Base-by-base conservation (phyloP, 306 rosid species). In the Gleditsia sinensis region DNA sequence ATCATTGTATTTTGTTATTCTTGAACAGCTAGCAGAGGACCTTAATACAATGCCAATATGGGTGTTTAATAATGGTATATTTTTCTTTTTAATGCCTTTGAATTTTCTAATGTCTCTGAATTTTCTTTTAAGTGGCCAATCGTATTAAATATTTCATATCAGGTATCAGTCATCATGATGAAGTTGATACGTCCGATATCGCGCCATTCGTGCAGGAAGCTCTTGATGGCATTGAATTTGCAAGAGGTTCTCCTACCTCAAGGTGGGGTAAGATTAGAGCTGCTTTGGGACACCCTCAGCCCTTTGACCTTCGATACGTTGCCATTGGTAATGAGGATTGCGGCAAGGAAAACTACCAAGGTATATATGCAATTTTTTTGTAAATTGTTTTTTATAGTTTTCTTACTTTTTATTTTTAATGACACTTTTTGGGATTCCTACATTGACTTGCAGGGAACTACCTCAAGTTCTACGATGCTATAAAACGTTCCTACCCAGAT, bases 201-300 rank as follows among this genome's bases (percentile, higher is more conserved):
- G 28, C 32, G 16, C 96, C 93, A 2, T 92, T 85, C 76, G 89
- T 92, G 33, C 61, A 93, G 98, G 98, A 93, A 87, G 98, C 97
- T 75, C 96, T 93, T 56, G 97, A 93, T 36, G 90, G 98, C 37
- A 74, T 93, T 34, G 96, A 92, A 75, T 92, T 92, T 83, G 98
- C 98, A 0, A 90, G 87, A 81, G 97, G 96, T 21, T 59, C 65
- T 50, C 57, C 87, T 6, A 42, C n/a, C 14, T 88, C 97, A 36
- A 64, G 25, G 32, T 92, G 97, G 96, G 97, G 96, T 13, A 83
- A 89, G 30, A 13, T 83, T 24, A 88, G 97, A 74, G 96, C 86
- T 65, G 13, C 82, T 8, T 83, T 92, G 97, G 96, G 96, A 73
- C 97, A 85, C 70, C 84, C 86, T 13, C 25, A 86, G 16, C 97